phyloP scores from a whole-genome alignment of 441 rosid genomes.

The Pelargonium cotyledonis region DNA sequence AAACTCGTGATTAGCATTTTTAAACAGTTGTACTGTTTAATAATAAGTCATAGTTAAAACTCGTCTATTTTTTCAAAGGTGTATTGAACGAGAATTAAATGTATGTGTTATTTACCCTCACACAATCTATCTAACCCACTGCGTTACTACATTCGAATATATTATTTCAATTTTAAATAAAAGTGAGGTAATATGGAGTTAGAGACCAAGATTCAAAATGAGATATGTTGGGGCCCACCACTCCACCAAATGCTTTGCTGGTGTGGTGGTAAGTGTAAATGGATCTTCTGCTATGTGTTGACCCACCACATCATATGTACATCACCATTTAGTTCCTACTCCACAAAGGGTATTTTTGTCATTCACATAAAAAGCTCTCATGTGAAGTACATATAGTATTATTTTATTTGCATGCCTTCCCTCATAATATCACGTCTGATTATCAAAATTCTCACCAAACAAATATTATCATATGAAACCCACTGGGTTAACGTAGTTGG shows the following conservation, averaged over 20 bases:
- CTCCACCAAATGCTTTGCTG: slow-evolving; percentile 14
- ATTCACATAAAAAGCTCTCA: neutral
- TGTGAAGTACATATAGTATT: neutral
- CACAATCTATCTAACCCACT: too few relatives aligned
- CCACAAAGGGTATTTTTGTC: slow-evolving; percentile 23
- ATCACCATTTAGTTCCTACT: neutral
- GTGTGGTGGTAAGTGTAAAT: neutral
- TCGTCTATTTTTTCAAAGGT: too few relatives aligned
- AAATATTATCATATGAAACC: too few relatives aligned
- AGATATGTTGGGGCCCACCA: slow-evolving; percentile 15
- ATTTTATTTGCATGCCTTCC: too few relatives aligned
- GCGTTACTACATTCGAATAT: too few relatives aligned
- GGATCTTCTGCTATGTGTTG: slow-evolving; percentile 10
- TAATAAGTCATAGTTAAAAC: too few relatives aligned
- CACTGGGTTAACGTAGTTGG: too few relatives aligned
- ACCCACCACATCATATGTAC: slow-evolving; percentile 15
- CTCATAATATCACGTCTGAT: neutral
- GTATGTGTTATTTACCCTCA: too few relatives aligned
- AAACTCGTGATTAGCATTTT: too few relatives aligned
- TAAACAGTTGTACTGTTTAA: too few relatives aligned
- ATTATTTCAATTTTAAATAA: neutral
- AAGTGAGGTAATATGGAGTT: too few relatives aligned
- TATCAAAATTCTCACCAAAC: slow-evolving; percentile 3
- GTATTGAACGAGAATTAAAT: too few relatives aligned
- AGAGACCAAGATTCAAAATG: slow-evolving; percentile 19